Evolutionary conservation across 1,284 basidiomycete genomes (phyloP), one percentile per base, ranked within the genome.

Genomic region (Neonothopanus nambi): DNA sequence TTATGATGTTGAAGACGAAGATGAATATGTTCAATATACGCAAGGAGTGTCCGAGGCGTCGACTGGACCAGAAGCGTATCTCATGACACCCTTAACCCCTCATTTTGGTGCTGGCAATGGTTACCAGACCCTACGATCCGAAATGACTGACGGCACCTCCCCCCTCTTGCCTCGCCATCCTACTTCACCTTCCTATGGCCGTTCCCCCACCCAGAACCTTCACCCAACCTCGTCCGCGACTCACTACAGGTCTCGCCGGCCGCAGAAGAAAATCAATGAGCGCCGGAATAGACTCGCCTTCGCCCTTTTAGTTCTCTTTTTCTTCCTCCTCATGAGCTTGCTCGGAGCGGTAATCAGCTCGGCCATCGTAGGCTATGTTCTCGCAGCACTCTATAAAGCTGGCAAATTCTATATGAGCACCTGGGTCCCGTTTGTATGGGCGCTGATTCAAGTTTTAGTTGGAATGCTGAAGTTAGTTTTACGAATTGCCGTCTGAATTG

Each of bases 381-480:
- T 89, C 36, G 81, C 81, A 20, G 89, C 84, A 1, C 69, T 93
- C 17, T 93, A 84, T 68, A 76, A 74, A 38, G 81, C 87, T 0
- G 89, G 77, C 1, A 70, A 78, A 28, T 92, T 87, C 61, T 80
- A 83, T 57, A 87, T 94, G 80, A 52, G 45, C 58, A 91, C 89
- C 49, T 93, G 91, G 90, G 78, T 93, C 44, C 91, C 91, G 5
- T 89, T 93, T 62, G 63, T 92, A 24, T 83, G 89, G 72, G 89
- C 83, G 6, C 65, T 88, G 26, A 80, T 91, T 54, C 84, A 87
- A 60, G 83, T 84, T 26, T 69, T 88, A 18, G 72, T 90, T 33
- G 80, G 84, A 11, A 74, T 91, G 54, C 74, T 91, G 41, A 84
- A 82, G 88, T 85, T 52, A 30, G 73, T 66, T 11, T 30, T 28